Percentiles rank a stretch among this genome's conserved stretches.
These are phyloP conservation scores for Cymodocea nodosa DNA, from an alignment of 116 monocot genomes.

Conservation along the genomic window DNA sequence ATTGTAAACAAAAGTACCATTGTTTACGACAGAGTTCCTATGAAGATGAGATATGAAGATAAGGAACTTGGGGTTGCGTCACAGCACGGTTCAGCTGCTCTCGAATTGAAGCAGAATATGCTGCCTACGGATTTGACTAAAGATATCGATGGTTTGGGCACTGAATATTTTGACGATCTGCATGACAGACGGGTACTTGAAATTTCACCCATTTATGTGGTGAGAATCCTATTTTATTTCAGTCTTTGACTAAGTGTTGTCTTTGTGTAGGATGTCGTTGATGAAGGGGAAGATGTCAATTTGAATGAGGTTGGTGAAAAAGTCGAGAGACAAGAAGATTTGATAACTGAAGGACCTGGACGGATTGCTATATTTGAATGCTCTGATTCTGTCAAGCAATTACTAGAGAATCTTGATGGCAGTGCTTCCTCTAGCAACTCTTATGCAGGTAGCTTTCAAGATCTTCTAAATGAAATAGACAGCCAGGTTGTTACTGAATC, in stretches of 20 bases:
- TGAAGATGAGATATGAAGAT: background rate
- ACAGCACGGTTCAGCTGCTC: background rate
- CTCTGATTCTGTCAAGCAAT: conserved; percentile 14
- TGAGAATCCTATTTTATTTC: background rate
- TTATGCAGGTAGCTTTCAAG: conserved; percentile 13
- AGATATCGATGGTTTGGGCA: background rate
- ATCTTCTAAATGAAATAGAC: conserved; percentile 19
- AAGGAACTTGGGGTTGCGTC: background rate
- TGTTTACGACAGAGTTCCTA: background rate
- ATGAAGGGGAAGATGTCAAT: conserved; percentile 18
- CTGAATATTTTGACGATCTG: background rate
- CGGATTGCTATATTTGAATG: conserved; percentile 38
- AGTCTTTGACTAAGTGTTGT: background rate
- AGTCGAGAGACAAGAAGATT: conserved; percentile 17
- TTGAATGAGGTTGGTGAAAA: background rate
- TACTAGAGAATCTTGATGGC: conserved; percentile 38
- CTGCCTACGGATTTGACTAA: background rate
- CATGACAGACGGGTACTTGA: background rate
- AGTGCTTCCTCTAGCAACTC: conserved; percentile 17
- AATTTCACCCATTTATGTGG: background rate
- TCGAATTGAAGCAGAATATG: background rate
- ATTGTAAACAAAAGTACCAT: background rate
- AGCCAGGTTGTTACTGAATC: conserved; percentile 30
- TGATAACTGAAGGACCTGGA: conserved; percentile 19
- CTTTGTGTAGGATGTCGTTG: background rate